Conservation (phyloP, 1,284 basidiomycete genomes). For the Boletellus deceptivus region DNA sequence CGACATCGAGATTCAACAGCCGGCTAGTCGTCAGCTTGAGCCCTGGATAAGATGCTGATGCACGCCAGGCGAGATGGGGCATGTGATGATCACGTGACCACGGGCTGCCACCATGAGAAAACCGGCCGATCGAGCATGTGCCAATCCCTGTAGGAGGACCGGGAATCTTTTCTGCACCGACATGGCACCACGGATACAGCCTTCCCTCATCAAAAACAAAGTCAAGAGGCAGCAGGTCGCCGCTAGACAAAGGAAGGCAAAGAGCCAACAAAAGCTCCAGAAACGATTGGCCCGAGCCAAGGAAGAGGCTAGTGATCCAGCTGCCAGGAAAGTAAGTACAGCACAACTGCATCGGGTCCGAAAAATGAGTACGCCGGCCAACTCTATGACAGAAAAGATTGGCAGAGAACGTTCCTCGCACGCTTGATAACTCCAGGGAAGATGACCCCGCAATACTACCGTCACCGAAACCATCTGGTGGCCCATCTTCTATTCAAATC, state of each 20-base stretch:
- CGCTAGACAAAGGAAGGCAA: constrained; percentile 75
- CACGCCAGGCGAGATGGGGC: too few relatives aligned
- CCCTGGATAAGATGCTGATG: too few relatives aligned
- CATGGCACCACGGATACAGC: constrained; percentile 60
- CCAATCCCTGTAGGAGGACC: too few relatives aligned
- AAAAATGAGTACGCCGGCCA: neutral
- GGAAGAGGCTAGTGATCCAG: constrained; percentile 67
- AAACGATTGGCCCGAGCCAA: constrained; percentile 74
- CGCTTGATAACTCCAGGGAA: constrained; percentile 91
- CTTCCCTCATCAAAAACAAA: constrained; percentile 79
- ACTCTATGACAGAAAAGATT: constrained; percentile 67
- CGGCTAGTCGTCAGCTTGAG: neutral
- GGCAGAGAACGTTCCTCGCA: constrained; percentile 83
- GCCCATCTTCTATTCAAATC: constrained; percentile 38
- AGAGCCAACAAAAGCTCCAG: constrained; percentile 80
- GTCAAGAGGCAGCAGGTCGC: constrained; percentile 77
- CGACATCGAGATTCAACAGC: neutral
- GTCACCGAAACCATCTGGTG: constrained; percentile 37
- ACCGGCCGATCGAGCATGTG: too few relatives aligned
- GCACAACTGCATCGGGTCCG: constrained; percentile 1
- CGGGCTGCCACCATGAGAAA: too few relatives aligned
- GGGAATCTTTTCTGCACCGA: neutral
- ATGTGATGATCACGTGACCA: too few relatives aligned
- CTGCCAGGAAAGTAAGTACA: constrained; percentile 64
- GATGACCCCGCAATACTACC: constrained; percentile 81